Evolutionary conservation across 2,329 filamentous ascomycete species (phyloP).

Genomic region (Cytospora paraplurivora): DNA sequence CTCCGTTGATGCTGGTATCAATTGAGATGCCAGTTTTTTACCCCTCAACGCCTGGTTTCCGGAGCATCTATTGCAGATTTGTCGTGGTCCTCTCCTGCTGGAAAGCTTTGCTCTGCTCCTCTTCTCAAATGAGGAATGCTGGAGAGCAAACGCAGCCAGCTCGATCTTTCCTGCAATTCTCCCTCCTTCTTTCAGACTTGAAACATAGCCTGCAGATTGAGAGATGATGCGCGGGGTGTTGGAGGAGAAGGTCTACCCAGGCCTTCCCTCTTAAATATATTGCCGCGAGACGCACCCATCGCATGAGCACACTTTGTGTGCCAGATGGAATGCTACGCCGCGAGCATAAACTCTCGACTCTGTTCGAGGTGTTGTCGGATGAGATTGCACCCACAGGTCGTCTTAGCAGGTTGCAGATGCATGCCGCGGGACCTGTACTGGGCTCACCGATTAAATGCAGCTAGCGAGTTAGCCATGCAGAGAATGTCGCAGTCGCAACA

Average conservation of each 20-base stretch:
- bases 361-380: conserved; percentile 75
- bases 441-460: conserved; percentile 80
- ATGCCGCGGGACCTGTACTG: conserved; percentile 25
- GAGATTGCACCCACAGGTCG: conserved; percentile 50
- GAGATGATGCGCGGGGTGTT: conserved; percentile 72
- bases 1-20: conserved; percentile 23
- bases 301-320: not conserved
- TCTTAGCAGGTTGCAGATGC: conserved; percentile 27
- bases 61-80: conserved; percentile 65
- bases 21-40: conserved; percentile 16
- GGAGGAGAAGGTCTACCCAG: conserved; percentile 65
- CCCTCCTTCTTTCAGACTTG: conserved; percentile 57
- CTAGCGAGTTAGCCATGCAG: conserved; percentile 81
- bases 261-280: conserved; percentile 77
- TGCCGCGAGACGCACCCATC: conserved; percentile 52
- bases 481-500: conserved; percentile 94
- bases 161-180: conserved; percentile 72
- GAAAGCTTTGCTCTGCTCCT: conserved; percentile 45
- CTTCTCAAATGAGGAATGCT: conserved; percentile 29
- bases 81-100: conserved; percentile 82
- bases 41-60: conserved; percentile 49
- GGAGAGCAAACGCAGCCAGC: conserved; percentile 61
- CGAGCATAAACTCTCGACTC: conserved; percentile 54
- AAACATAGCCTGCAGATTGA: conserved; percentile 52
- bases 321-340: conserved; percentile 30